A percentile compares a stretch with the other conserved stretches of the same genome.
Conservation (phyloP, 208 protist species). For the Leishmania turanica region DNA sequence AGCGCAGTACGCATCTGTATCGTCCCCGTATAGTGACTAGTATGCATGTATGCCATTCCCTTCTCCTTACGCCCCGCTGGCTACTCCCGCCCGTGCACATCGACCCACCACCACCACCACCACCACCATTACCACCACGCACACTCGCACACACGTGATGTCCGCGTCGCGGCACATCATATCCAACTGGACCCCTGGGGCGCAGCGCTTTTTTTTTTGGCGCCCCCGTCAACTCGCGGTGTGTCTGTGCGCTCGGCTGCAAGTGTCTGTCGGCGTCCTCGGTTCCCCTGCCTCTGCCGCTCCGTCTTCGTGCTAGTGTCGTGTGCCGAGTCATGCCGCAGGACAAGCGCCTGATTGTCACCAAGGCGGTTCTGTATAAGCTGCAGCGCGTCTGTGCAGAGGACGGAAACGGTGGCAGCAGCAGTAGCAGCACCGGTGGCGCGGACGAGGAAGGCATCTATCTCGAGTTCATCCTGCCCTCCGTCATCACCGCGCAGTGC, state of each 20-base stretch:
- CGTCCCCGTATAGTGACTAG: not conserved
- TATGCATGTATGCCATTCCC: too few relatives aligned
- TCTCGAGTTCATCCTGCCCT: slow-evolving; percentile 70
- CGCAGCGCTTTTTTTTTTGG: not conserved
- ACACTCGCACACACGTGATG: not conserved
- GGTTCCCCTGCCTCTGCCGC: not conserved
- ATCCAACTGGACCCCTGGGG: not conserved
- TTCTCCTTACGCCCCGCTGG: not conserved
- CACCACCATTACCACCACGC: not conserved
- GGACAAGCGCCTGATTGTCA: slow-evolving; percentile 88
- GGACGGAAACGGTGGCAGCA: not conserved
- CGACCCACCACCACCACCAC: not conserved
- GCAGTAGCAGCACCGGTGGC: slow-evolving; percentile 19
- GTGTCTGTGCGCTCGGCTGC: not conserved
- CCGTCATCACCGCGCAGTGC: slow-evolving; percentile 64
- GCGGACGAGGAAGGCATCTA: slow-evolving; percentile 63
- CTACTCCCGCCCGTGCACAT: not conserved
- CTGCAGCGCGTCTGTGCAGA: slow-evolving; percentile 61
- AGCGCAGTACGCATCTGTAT: not conserved
- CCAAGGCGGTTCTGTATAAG: slow-evolving; percentile 85
- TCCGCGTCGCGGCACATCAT: not conserved
- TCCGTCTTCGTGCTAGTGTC: not conserved
- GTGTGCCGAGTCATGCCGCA: slow-evolving; percentile 62
- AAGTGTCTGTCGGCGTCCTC: not conserved
- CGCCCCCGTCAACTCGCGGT: not conserved